Conservation (phyloP, 371 early-diverging fungal genomes). For the Syncephalastrum sp. region DNA sequence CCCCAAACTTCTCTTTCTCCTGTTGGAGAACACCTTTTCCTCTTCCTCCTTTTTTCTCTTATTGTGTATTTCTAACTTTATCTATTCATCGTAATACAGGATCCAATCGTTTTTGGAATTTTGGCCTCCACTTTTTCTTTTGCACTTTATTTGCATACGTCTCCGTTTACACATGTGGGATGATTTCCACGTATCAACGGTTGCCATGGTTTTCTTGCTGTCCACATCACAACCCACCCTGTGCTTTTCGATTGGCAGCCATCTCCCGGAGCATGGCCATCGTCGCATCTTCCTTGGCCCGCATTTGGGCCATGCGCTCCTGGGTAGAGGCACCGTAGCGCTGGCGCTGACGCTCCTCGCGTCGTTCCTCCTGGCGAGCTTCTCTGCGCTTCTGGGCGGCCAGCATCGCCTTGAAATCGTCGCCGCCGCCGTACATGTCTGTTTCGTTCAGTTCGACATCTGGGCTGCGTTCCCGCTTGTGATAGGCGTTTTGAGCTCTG, state of each 20-base stretch:
- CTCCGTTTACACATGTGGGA: too few species aligned
- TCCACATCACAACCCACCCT: constrained; percentile 12
- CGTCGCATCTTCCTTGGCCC: constrained; percentile 66
- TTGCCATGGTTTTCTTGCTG: too few species aligned
- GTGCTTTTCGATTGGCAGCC: constrained; percentile 51
- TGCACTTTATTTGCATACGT: too few species aligned
- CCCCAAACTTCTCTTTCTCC: background rate
- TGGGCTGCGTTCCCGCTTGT: constrained; percentile 68
- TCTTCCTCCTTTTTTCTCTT: constrained; percentile 1
- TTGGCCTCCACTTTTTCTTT: too few species aligned
- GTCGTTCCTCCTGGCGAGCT: constrained; percentile 46
- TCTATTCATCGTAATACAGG: too few species aligned
- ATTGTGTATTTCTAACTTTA: too few species aligned
- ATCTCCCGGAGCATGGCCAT: constrained; percentile 69
- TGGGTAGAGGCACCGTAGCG: constrained; percentile 37
- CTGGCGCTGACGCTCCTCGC: constrained; percentile 30
- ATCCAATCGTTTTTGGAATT: too few species aligned
- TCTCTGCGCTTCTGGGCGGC: constrained; percentile 49
- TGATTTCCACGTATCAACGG: too few species aligned
- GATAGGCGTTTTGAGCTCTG: constrained; percentile 61
- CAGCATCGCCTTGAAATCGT: constrained; percentile 55
- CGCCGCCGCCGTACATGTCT: constrained; percentile 74
- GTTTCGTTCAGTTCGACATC: constrained; percentile 75
- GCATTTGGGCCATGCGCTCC: constrained; percentile 50
- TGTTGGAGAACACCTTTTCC: background rate